These are phyloP conservation scores for Curvularia sp. DNA, from an alignment of 2,329 filamentous ascomycete genomes.

Conservation along the genomic window DNA sequence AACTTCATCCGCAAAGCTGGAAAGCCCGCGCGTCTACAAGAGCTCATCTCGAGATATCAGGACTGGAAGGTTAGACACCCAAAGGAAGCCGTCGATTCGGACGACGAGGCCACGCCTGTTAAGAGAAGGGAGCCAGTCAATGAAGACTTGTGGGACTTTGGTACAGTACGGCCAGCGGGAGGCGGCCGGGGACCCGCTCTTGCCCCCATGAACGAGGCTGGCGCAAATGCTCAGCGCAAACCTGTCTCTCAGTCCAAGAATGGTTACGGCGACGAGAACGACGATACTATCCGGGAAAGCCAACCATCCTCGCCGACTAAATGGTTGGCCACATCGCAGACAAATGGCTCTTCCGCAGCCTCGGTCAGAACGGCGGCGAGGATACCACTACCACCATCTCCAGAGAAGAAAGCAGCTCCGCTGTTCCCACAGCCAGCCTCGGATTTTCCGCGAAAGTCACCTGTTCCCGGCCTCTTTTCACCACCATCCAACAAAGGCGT, in stretches of 20 bases:
- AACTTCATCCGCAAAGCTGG: constrained; percentile 91
- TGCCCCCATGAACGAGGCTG: constrained; percentile 79
- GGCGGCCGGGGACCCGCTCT: constrained; percentile 62
- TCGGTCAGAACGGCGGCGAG: constrained; percentile 54
- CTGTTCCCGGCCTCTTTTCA: constrained; percentile 43
- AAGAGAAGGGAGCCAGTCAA: constrained; percentile 60
- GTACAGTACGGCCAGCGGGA: constrained; percentile 81
- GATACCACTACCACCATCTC: constrained; percentile 57
- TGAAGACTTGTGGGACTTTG: constrained; percentile 98
- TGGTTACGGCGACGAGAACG: constrained; percentile 49
- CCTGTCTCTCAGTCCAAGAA: constrained; percentile 37
- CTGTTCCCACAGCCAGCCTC: constrained; percentile 41
- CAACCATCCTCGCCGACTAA: constrained; percentile 56
- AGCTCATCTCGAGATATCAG: constrained; percentile 89
- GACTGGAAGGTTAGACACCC: constrained; percentile 86
- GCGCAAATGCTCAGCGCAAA: constrained; percentile 69
- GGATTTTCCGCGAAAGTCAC: constrained; percentile 42
- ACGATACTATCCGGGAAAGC: constrained; percentile 45
- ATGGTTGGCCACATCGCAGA: constrained; percentile 39
- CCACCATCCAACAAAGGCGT: constrained; percentile 41
- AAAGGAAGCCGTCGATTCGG: constrained; percentile 64
- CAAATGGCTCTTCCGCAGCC: constrained; percentile 48
- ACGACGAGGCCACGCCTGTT: constrained; percentile 47
- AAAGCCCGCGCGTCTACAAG: constrained; percentile 94
- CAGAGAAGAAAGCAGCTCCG: constrained; percentile 50